Percentiles rank a stretch among this genome's conserved stretches.
Conservation (phyloP, 257 asterid species). For the Solanum piurae region DNA sequence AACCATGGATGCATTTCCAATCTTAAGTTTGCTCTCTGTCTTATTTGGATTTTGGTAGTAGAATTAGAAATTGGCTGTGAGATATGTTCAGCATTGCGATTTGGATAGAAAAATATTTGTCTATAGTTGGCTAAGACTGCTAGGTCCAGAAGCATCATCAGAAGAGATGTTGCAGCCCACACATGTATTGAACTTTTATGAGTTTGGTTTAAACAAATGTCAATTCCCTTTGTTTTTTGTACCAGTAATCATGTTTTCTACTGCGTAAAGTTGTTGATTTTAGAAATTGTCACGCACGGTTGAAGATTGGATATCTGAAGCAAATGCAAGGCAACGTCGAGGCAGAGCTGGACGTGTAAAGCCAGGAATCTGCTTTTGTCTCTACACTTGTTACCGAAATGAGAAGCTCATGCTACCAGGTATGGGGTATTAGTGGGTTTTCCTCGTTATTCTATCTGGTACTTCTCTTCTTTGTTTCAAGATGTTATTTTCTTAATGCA, state of each 20-base stretch:
- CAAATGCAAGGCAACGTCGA: constrained; percentile 88
- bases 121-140: background rate
- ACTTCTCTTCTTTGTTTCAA: background rate
- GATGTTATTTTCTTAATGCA: too few species aligned
- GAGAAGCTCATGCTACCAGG: constrained; percentile 96
- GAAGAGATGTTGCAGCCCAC: background rate
- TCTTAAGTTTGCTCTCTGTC: background rate
- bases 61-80: background rate
- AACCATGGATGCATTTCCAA: background rate
- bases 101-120: background rate
- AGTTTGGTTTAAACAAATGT: background rate
- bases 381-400: constrained; percentile 67
- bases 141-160: background rate
- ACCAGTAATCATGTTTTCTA: background rate
- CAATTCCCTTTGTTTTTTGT: background rate
- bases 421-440: constrained; percentile 4
- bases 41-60: background rate
- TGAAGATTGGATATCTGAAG: constrained; percentile 97
- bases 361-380: constrained; percentile 92
- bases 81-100: background rate
- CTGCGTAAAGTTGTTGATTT: background rate
- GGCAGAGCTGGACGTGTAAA: constrained; percentile 99
- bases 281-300: constrained; percentile 95
- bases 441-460: background rate
- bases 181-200: background rate